phyloP scores from a whole-genome alignment of 2,329 filamentous ascomycete species.

The Cercospora citrullina region DNA sequence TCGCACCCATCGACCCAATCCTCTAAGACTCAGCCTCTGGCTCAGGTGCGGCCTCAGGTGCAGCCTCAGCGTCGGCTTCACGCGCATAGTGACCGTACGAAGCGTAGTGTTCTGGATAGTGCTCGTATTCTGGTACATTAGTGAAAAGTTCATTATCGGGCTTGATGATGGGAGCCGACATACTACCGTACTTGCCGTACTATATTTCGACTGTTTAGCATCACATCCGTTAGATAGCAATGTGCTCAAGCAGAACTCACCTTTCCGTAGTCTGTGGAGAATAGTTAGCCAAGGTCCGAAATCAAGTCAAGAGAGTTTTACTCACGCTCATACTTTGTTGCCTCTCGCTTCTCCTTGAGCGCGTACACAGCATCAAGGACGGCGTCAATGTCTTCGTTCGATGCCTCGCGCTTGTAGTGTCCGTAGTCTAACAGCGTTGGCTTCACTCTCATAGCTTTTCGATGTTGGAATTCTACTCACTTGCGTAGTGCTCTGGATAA shows the following conservation, averaged over 20 bases:
- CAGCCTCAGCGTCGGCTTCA: constrained; percentile 2
- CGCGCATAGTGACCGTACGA: background rate
- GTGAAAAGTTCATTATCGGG: background rate
- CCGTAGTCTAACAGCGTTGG: background rate
- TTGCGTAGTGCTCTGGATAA: background rate
- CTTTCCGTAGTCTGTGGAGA: constrained; percentile 4
- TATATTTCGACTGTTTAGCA: background rate
- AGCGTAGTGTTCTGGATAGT: background rate
- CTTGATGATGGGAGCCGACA: background rate
- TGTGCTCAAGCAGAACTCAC: background rate
- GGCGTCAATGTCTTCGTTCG: constrained; percentile 2
- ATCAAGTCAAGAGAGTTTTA: background rate
- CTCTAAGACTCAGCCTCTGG: constrained; percentile 4
- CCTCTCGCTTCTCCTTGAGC: constrained; percentile 9
- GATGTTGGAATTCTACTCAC: background rate
- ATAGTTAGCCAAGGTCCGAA: no score
- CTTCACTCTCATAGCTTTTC: background rate
- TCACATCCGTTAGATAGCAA: background rate
- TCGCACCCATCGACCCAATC: background rate
- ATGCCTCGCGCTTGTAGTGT: constrained; percentile 12
- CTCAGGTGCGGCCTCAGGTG: background rate
- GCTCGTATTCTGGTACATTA: background rate
- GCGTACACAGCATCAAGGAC: constrained; percentile 5
- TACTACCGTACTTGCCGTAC: background rate
- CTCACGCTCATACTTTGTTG: background rate